phyloP scores from a whole-genome alignment of 331 rosid genomes.

The Saraca asoca region DNA sequence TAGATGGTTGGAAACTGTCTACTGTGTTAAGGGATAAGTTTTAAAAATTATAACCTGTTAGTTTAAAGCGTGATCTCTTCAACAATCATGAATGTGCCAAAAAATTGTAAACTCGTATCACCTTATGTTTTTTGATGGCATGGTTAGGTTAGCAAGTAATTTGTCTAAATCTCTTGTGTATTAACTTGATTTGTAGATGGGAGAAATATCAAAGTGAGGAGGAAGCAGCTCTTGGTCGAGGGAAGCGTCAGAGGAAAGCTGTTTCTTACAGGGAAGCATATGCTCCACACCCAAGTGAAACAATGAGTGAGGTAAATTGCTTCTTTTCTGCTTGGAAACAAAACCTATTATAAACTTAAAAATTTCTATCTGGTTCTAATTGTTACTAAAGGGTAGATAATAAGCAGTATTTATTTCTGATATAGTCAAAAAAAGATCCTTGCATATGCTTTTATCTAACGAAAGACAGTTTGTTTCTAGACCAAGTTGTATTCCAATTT shows the following conservation, averaged over 20 bases:
- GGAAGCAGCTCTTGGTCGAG: conserved; percentile 98
- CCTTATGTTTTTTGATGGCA: conserved; percentile 25
- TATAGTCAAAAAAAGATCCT: conserved; percentile 17
- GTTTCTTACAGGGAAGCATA: conserved; percentile 94
- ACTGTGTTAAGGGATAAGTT: conserved; percentile 10
- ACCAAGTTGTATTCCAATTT: conserved; percentile 19
- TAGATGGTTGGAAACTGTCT: conserved; percentile 21
- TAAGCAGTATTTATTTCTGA: conserved; percentile 17
- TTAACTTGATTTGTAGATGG: conserved; percentile 68
- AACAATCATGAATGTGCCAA: conserved; percentile 23
- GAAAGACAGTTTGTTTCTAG: conserved; percentile 8
- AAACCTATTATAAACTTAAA: conserved; percentile 15
- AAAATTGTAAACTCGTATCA: not conserved
- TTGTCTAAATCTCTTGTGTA: conserved; percentile 24
- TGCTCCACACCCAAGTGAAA: conserved; percentile 81
- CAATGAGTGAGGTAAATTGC: conserved; percentile 72
- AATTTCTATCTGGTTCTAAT: conserved; percentile 22
- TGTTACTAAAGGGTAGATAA: conserved; percentile 14
- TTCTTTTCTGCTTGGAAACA: conserved; percentile 35
- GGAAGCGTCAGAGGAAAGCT: conserved; percentile 95
- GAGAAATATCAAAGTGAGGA: conserved; percentile 96
- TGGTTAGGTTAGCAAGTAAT: conserved; percentile 32
- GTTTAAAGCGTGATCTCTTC: conserved; percentile 19
- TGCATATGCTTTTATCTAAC: not conserved
- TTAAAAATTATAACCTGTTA: conserved; percentile 1